These are phyloP conservation scores for Posidonia australis DNA, from an alignment of 106 monocot species.

Conservation along the genomic window DNA sequence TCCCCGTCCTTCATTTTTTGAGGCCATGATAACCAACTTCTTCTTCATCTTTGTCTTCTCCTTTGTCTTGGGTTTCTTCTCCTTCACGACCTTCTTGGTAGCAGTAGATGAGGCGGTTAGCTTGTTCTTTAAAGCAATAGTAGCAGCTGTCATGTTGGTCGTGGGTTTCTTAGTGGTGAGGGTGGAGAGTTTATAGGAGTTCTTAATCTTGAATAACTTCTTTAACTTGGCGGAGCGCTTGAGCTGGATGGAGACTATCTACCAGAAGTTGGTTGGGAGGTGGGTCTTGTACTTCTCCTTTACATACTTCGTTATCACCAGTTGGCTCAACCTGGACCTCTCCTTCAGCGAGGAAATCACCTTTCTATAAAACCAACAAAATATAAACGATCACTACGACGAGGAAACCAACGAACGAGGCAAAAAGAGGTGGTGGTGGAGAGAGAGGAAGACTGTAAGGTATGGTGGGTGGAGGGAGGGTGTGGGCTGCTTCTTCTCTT, in stretches of 20 bases:
- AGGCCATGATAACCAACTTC: background rate
- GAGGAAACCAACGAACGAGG: background rate
- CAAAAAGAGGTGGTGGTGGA: background rate
- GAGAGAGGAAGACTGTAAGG: slow-evolving; percentile 29
- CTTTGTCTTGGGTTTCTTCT: too few species aligned
- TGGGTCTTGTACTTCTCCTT: too few species aligned
- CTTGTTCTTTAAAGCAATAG: background rate
- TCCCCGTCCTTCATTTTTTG: background rate
- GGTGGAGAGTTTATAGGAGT: slow-evolving; percentile 56
- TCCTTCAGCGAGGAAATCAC: slow-evolving; percentile 65
- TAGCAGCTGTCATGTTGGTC: slow-evolving; percentile 9
- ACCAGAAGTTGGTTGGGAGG: slow-evolving; percentile 60
- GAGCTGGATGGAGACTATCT: slow-evolving; percentile 43
- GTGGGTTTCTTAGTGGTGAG: too few species aligned
- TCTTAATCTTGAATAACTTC: slow-evolving; percentile 69
- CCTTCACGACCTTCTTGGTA: slow-evolving; percentile 3
- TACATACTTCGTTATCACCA: slow-evolving; percentile 60
- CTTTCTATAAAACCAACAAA: slow-evolving; percentile 29
- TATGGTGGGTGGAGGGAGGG: slow-evolving; percentile 51
- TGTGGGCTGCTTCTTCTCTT: slow-evolving; percentile 20
- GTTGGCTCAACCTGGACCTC: slow-evolving; percentile 59
- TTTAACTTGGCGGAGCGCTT: slow-evolving; percentile 41
- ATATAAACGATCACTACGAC: background rate
- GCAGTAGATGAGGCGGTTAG: background rate
- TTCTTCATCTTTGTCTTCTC: too few species aligned